Evolutionary conservation across 192 early-diverging fungal genomes (phyloP).

Genomic region (Coemansia sp.): DNA sequence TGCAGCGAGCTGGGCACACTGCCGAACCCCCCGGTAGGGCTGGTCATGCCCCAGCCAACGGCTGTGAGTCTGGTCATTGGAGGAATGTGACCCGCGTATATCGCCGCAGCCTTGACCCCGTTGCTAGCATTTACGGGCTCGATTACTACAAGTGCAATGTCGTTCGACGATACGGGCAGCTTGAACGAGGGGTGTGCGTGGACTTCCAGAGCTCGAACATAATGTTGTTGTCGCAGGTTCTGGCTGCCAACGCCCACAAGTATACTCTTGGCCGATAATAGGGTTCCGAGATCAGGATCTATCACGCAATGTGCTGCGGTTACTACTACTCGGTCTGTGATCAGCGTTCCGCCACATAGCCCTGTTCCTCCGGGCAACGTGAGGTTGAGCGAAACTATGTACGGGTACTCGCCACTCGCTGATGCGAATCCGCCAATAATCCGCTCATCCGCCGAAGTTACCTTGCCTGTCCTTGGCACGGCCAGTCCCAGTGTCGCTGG

Average conservation of each 20-base stretch:
- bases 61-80: constrained; percentile 24
- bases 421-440: constrained; percentile 33
- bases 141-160: constrained; percentile 30
- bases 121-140: not conserved
- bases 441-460: constrained; percentile 10
- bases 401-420: constrained; percentile 16
- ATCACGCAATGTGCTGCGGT: constrained; percentile 48
- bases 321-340: constrained; percentile 23
- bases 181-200: constrained; percentile 24
- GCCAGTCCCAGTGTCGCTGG: not conserved
- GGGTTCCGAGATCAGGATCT: constrained; percentile 2
- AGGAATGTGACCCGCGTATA: constrained; percentile 22
- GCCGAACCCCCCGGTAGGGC: not conserved
- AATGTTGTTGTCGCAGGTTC: constrained; percentile 3
- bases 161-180: constrained; percentile 11
- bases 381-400: constrained; percentile 23
- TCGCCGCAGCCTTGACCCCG: constrained; percentile 3
- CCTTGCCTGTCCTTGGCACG: not conserved
- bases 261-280: constrained; percentile 4
- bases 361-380: constrained; percentile 7
- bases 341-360: constrained; percentile 41
- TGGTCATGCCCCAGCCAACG: constrained; percentile 39
- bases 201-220: constrained; percentile 6
- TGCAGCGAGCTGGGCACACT: constrained; percentile 23
- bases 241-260: constrained; percentile 26